phyloP scores from a whole-genome alignment of 495 filamentous ascomycete species.

The Talaromyces nanjingensis region DNA sequence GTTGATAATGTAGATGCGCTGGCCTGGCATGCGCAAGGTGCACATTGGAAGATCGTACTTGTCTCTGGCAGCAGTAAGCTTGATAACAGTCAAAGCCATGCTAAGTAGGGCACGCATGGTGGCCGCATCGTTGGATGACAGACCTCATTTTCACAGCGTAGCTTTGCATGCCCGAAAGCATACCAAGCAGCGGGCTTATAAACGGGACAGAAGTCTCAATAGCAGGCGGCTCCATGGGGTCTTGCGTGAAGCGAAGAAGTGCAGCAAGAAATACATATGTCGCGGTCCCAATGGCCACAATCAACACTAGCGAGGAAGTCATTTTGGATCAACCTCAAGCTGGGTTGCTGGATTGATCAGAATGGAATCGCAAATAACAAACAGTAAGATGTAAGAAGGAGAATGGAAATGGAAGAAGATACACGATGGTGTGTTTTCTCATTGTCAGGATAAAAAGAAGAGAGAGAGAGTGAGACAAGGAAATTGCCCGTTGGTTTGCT shows the following conservation, averaged over 20 bases:
- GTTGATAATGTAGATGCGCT: constrained; percentile 1
- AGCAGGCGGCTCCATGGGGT: not conserved
- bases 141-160: constrained; percentile 1
- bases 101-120: no score
- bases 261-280: not conserved
- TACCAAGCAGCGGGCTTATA: not conserved
- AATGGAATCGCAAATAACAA: no score
- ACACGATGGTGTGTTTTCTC: no score
- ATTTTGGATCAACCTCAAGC: not conserved
- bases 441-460: no score
- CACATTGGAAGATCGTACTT: constrained; percentile 1
- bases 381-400: no score
- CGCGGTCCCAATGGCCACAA: not conserved
- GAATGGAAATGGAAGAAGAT: no score
- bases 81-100: no score
- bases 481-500: no score
- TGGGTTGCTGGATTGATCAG: no score
- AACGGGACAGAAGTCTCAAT: not conserved
- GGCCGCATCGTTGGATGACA: not conserved
- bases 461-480: no score
- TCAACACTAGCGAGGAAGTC: not conserved
- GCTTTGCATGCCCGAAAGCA: constrained; percentile 3
- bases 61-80: not conserved
- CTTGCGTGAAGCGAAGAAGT: constrained; percentile 1
- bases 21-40: constrained; percentile 5